phyloP scores from a whole-genome alignment of 768 basidiomycete species.

The Boletus subcaerulescens region DNA sequence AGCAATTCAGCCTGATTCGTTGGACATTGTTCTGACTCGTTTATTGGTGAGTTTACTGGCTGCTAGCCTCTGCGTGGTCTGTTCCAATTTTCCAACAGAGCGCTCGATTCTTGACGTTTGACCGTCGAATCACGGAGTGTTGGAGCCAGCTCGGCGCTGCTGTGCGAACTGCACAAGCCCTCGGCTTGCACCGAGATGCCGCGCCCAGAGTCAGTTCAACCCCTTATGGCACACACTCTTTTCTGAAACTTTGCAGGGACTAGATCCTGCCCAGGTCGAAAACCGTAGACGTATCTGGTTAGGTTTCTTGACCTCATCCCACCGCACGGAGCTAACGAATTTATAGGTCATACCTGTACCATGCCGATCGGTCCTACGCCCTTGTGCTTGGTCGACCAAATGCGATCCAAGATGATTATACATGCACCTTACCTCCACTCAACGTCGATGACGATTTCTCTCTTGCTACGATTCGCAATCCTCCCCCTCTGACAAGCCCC shows the following conservation, averaged over 20 bases:
- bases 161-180: conserved; percentile 88
- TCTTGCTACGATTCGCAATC: conserved; percentile 42
- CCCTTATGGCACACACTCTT: neutral
- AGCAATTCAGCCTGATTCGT: conserved; percentile 88
- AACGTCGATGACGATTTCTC: conserved; percentile 66
- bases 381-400: conserved; percentile 88
- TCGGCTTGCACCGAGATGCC: conserved; percentile 90
- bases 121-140: conserved; percentile 88
- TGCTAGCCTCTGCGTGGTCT: neutral
- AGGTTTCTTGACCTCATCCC: neutral
- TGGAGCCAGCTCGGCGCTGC: conserved; percentile 96
- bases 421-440: conserved; percentile 73
- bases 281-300: conserved; percentile 90
- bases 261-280: conserved; percentile 76
- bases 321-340: conserved; percentile 4
- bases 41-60: conserved; percentile 50
- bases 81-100: conserved; percentile 40
- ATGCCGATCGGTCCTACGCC: conserved; percentile 91
- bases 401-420: conserved; percentile 86
- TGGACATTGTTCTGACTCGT: conserved; percentile 91
- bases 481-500: conserved; percentile 62
- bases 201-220: conserved; percentile 63
- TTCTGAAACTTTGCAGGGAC: conserved; percentile 43
- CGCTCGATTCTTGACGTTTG: conserved; percentile 67
- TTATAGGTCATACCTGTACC: conserved; percentile 82